Percentiles rank a stretch among this genome's conserved stretches.
Conservation (phyloP, 352 stramenopile species). For the Globisporangium polare region DNA sequence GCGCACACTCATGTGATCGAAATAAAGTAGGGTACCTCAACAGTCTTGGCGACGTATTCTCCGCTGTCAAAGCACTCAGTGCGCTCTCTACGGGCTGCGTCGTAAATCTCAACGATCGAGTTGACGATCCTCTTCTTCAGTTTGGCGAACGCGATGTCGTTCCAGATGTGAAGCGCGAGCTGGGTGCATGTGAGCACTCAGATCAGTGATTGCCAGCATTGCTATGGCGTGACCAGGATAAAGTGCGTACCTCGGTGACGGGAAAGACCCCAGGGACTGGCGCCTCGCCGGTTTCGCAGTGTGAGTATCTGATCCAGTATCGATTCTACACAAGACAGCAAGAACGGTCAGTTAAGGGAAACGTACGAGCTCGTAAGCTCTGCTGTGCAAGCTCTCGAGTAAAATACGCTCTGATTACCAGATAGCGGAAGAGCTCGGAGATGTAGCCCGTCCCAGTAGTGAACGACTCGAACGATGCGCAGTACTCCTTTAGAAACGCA, state of each 20-base stretch:
- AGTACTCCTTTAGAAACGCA: slow-evolving; percentile 70
- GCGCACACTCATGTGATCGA: not conserved
- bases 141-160: slow-evolving; percentile 70
- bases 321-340: slow-evolving; percentile 41
- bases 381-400: not conserved
- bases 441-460: slow-evolving; percentile 74
- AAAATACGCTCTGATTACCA: slow-evolving; percentile 27
- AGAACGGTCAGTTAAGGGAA: not conserved
- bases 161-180: slow-evolving; percentile 84
- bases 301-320: slow-evolving; percentile 87
- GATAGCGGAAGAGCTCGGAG: slow-evolving; percentile 79
- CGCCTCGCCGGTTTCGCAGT: slow-evolving; percentile 79
- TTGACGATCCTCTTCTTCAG: slow-evolving; percentile 67
- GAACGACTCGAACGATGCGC: slow-evolving; percentile 64
- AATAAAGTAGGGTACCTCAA: slow-evolving; percentile 42
- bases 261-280: slow-evolving; percentile 81
- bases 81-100: slow-evolving; percentile 37
- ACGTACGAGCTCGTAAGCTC: not conserved
- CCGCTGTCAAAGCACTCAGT: slow-evolving; percentile 72
- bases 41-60: slow-evolving; percentile 58
- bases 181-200: slow-evolving; percentile 13
- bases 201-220: not conserved
- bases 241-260: slow-evolving; percentile 57
- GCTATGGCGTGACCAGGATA: not conserved
- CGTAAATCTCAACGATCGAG: slow-evolving; percentile 67